Percentiles rank a stretch among this genome's conserved stretches.
phyloP scores from a whole-genome alignment of 2,329 filamentous ascomycete species.

The Camillea tinctor region DNA sequence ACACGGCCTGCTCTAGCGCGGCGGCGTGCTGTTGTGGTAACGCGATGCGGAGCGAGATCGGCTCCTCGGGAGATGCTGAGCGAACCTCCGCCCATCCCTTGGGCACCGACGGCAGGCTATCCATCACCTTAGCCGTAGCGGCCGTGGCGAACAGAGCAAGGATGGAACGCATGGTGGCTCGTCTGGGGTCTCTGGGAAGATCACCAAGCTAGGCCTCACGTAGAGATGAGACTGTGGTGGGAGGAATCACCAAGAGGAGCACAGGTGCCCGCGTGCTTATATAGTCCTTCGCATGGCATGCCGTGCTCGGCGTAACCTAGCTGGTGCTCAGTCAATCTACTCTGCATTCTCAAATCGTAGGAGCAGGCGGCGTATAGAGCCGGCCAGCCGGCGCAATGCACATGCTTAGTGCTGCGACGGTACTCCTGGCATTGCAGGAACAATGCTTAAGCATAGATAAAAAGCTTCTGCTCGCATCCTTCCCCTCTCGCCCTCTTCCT shows the following conservation, averaged over 20 bases:
- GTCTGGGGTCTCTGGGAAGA: neutral
- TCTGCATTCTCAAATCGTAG: neutral
- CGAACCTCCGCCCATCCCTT: constrained; percentile 27
- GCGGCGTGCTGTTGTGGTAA: constrained; percentile 28
- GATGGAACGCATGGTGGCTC: constrained; percentile 24
- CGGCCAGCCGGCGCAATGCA: neutral
- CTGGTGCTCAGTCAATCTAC: neutral
- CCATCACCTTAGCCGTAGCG: constrained; percentile 30
- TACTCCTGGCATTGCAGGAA: neutral
- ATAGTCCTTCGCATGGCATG: neutral
- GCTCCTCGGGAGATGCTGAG: constrained; percentile 22
- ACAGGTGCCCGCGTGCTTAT: neutral
- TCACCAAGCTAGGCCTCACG: neutral
- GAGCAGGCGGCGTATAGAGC: neutral
- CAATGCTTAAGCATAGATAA: neutral
- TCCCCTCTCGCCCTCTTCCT: constrained; percentile 1
- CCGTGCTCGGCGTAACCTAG: neutral
- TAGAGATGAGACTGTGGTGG: neutral
- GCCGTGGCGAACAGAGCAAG: constrained; percentile 27
- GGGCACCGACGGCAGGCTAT: constrained; percentile 25
- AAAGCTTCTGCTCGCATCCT: neutral
- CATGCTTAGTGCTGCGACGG: neutral
- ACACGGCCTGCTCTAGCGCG: constrained; percentile 43
- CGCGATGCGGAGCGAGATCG: constrained; percentile 24
- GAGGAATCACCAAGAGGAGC: neutral